A percentile compares a stretch with the other conserved stretches of the same genome.
Conservation (phyloP, 106 monocot genomes). For the Chionographis japonica region DNA sequence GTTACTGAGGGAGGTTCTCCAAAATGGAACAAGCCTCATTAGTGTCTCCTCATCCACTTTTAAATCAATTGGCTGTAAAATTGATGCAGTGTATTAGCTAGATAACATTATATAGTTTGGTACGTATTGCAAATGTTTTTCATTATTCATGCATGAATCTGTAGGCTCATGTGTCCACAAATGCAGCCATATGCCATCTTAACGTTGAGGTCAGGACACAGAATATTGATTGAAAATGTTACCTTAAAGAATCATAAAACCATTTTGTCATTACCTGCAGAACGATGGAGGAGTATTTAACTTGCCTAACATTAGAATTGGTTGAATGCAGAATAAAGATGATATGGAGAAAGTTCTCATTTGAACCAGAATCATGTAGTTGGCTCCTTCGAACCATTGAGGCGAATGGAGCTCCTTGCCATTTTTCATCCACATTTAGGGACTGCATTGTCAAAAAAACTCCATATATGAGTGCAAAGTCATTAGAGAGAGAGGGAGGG, state of each 20-base stretch:
- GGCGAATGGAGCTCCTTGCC: slow-evolving; percentile 86
- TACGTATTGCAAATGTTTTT: not conserved
- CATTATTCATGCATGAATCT: not conserved
- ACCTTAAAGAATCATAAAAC: not conserved
- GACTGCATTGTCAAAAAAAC: slow-evolving; percentile 35
- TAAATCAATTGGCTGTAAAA: slow-evolving; percentile 74
- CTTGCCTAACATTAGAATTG: slow-evolving; percentile 56
- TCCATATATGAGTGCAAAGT: too few species aligned
- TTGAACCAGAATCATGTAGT: slow-evolving; percentile 31
- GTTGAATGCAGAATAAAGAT: slow-evolving; percentile 35
- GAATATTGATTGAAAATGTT: too few species aligned
- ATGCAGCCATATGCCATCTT: not conserved
- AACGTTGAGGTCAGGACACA: too few species aligned
- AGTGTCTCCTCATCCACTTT: slow-evolving; percentile 93
- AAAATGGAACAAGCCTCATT: slow-evolving; percentile 82
- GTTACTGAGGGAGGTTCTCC: slow-evolving; percentile 69
- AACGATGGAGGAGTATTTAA: slow-evolving; percentile 66
- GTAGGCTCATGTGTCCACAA: not conserved
- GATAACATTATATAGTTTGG: not conserved
- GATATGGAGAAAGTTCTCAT: slow-evolving; percentile 49
- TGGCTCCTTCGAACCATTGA: slow-evolving; percentile 71
- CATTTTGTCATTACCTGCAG: slow-evolving; percentile 57
- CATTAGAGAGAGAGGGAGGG: too few species aligned
- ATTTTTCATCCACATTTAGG: slow-evolving; percentile 79
- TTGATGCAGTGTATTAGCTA: not conserved